phyloP scores from a whole-genome alignment of 1,139 yeast species.

The Geotrichum siamense region DNA sequence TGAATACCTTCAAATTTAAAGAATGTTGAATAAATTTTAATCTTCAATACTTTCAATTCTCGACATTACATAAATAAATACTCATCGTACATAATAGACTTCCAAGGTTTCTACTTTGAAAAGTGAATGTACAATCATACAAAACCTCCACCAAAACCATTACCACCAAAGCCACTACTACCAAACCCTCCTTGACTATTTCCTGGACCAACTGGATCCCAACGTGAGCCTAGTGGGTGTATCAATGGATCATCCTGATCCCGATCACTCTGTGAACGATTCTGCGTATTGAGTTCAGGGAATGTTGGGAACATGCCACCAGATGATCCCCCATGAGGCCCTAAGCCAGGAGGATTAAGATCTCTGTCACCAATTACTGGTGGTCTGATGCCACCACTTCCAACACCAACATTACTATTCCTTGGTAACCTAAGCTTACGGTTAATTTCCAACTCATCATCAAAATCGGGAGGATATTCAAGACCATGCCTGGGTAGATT shows the following conservation, averaged over 20 bases:
- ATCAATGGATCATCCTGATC: conserved; percentile 10
- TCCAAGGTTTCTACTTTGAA: no score
- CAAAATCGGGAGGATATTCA: conserved; percentile 15
- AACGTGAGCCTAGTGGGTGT: conserved; percentile 15
- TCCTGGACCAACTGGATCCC: conserved; percentile 17
- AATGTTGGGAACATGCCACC: conserved; percentile 15
- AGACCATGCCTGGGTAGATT: conserved; percentile 5
- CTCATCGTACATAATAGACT: no score
- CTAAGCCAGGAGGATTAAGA: conserved; percentile 15
- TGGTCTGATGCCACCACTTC: neutral
- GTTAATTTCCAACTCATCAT: conserved; percentile 14
- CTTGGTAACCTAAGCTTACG: conserved; percentile 13
- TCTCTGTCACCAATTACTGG: conserved; percentile 16
- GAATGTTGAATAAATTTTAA: no score
- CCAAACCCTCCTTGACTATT: conserved; percentile 9
- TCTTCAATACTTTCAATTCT: no score
- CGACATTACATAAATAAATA: no score
- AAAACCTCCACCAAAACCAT: no score
- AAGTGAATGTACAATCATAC: no score
- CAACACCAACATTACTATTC: neutral
- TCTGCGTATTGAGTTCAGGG: conserved; percentile 8
- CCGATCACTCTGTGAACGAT: neutral
- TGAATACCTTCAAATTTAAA: no score
- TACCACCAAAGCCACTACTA: conserved; percentile 16
- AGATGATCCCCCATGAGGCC: conserved; percentile 1